Evolutionary conservation across 345 rosid species (phyloP).

Genomic region (Gossypioides kirkii): DNA sequence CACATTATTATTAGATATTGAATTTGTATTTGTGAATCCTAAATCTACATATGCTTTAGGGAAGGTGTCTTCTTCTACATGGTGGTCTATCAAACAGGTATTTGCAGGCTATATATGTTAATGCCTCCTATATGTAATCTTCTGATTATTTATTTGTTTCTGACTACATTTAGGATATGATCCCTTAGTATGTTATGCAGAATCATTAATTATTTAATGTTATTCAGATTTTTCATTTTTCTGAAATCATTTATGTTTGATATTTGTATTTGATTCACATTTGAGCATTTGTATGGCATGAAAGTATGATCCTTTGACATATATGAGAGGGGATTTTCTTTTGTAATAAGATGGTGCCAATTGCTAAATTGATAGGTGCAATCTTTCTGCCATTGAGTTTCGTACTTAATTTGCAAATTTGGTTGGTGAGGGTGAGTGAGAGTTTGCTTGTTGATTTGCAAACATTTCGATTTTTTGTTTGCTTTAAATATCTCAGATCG

Average conservation of each 20-base stretch:
- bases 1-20: background rate
- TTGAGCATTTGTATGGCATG: background rate
- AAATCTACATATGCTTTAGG: background rate
- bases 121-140: constrained; percentile 8
- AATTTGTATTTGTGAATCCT: background rate
- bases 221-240: background rate
- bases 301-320: background rate
- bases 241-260: background rate
- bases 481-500: background rate
- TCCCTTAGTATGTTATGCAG: background rate
- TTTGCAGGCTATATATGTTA: constrained; percentile 2
- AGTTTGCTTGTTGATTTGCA: background rate
- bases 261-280: background rate
- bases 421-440: background rate
- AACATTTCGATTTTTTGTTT: background rate
- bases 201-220: background rate
- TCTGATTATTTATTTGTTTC: constrained; percentile 6
- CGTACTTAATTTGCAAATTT: background rate
- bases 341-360: background rate
- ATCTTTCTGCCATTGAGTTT: background rate
- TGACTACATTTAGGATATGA: background rate
- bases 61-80: background rate
- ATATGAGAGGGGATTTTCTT: background rate
- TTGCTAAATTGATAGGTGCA: background rate
- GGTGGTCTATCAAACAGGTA: background rate